Evolutionary conservation across 1,139 yeast species (phyloP).

Genomic region (Yamadazyma jaroonii): DNA sequence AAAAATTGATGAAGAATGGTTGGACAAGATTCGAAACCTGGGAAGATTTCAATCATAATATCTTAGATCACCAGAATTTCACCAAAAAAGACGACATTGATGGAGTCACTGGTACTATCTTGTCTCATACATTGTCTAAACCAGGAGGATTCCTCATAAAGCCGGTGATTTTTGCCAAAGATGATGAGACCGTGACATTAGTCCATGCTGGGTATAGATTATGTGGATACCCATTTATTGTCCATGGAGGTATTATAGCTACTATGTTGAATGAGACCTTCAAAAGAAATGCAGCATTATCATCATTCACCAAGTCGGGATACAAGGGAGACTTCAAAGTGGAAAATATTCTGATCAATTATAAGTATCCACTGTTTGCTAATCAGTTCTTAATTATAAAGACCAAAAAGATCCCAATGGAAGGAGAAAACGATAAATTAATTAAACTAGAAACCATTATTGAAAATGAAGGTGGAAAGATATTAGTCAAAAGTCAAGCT

Average conservation of each 20-base stretch:
- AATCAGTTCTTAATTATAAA: constrained; percentile 73
- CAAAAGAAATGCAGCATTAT: constrained; percentile 54
- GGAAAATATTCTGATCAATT: constrained; percentile 51
- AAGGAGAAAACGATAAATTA: constrained; percentile 23
- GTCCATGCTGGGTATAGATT: constrained; percentile 76
- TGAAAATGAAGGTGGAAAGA: constrained; percentile 34
- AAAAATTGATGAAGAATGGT: constrained; percentile 40
- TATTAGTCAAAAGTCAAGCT: constrained; percentile 38
- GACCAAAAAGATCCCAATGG: constrained; percentile 34
- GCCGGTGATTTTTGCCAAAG: constrained; percentile 63
- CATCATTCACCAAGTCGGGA: constrained; percentile 26
- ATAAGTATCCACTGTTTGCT: constrained; percentile 74
- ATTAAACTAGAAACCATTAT: constrained; percentile 30
- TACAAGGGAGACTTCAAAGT: constrained; percentile 45
- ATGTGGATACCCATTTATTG: constrained; percentile 83
- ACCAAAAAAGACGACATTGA: constrained; percentile 16
- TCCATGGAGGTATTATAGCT: constrained; percentile 90
- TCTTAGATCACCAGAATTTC: constrained; percentile 26
- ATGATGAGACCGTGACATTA: constrained; percentile 61
- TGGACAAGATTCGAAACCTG: constrained; percentile 54
- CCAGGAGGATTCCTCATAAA: constrained; percentile 81
- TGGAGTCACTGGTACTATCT: constrained; percentile 13
- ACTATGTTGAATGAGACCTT: constrained; percentile 76
- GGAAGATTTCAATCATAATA: constrained; percentile 54
- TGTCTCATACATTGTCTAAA: constrained; percentile 35